These are phyloP conservation scores for Chlamydomonas reinhardtii DNA, from an alignment of 163 green algal species.

Conservation along the genomic window DNA sequence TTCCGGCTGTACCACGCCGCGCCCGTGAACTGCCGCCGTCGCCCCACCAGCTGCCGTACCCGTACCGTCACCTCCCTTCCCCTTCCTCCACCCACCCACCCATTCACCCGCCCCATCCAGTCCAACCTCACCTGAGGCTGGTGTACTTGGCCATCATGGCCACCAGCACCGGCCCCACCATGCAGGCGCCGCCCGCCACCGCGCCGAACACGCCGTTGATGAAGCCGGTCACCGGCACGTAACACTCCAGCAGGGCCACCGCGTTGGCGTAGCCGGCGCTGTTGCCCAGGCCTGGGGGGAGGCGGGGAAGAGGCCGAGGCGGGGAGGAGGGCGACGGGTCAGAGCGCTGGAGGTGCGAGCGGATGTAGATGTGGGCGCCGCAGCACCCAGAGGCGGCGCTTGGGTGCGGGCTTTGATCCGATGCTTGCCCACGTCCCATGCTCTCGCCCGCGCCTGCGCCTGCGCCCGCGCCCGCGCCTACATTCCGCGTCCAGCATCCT, in stretches of 20 bases:
- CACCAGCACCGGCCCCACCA: constrained; percentile 63
- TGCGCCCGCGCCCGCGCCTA: too few species aligned
- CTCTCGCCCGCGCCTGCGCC: too few species aligned
- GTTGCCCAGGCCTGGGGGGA: constrained; percentile 52
- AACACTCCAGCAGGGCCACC: constrained; percentile 62
- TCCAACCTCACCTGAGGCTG: constrained; percentile 39
- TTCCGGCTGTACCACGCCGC: too few species aligned
- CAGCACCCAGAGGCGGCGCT: too few species aligned
- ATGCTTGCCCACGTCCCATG: too few species aligned
- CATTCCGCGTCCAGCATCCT: too few species aligned
- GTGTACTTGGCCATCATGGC: constrained; percentile 55
- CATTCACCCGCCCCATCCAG: neutral
- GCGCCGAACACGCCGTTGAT: constrained; percentile 65
- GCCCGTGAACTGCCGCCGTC: too few species aligned
- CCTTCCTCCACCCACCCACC: neutral
- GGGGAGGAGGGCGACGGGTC: neutral
- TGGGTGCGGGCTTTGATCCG: too few species aligned
- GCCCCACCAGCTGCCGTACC: neutral
- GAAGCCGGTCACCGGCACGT: constrained; percentile 62
- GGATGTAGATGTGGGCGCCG: too few species aligned
- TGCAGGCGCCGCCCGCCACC: constrained; percentile 63
- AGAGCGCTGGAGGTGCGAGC: neutral
- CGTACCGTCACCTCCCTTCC: neutral
- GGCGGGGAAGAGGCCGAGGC: neutral
- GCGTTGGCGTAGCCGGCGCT: constrained; percentile 63